Conservation (phyloP, 2,329 filamentous ascomycete species). For the Pyrenophora teres region DNA sequence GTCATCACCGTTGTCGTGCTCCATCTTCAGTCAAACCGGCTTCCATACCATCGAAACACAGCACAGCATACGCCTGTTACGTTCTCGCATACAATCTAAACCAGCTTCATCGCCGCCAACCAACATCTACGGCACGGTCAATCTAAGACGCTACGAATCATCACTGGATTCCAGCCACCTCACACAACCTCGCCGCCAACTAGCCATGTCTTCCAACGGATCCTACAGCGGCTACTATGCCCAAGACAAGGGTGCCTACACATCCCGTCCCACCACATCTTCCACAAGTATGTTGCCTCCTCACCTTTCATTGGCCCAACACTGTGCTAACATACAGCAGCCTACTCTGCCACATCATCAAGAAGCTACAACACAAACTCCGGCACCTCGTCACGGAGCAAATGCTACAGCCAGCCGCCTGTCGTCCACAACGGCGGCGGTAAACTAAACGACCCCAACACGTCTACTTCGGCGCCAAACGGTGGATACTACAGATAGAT, state of each 20-base stretch:
- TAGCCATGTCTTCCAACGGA: slow-evolving; percentile 33
- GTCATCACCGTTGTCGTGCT: slow-evolving; percentile 15
- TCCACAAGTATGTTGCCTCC: slow-evolving; percentile 29
- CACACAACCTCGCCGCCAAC: slow-evolving; percentile 19
- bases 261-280: slow-evolving; percentile 31
- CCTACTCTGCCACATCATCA: slow-evolving; percentile 25
- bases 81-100: slow-evolving; percentile 15
- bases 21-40: slow-evolving; percentile 23
- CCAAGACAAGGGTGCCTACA: slow-evolving; percentile 30
- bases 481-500: slow-evolving; percentile 37
- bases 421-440: slow-evolving; percentile 40
- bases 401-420: slow-evolving; percentile 37
- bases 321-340: slow-evolving; percentile 14
- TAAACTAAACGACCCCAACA: slow-evolving; percentile 34
- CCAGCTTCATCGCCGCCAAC: slow-evolving; percentile 15
- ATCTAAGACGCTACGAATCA: slow-evolving; percentile 18
- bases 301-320: background rate
- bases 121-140: background rate
- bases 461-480: slow-evolving; percentile 34
- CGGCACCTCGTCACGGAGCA: slow-evolving; percentile 26
- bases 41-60: background rate
- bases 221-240: slow-evolving; percentile 31
- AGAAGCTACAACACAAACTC: slow-evolving; percentile 34
- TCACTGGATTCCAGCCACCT: background rate
- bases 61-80: slow-evolving; percentile 1